These are phyloP conservation scores for Cucurbita maxima DNA, from an alignment of 306 rosid genomes.

Conservation along the genomic window DNA sequence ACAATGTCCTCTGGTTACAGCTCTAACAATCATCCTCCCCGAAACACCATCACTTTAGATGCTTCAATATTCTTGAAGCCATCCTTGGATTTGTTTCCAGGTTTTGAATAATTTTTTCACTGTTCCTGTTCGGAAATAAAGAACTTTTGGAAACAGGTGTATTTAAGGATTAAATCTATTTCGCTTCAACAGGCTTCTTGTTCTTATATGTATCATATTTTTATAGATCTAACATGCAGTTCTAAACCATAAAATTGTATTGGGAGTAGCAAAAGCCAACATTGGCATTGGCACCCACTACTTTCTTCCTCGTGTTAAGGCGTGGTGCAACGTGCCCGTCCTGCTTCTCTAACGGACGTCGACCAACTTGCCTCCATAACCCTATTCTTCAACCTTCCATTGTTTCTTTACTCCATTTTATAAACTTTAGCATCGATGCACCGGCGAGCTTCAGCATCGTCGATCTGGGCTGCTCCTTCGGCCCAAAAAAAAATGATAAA, in stretches of 20 bases:
- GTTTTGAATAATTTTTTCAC: background rate
- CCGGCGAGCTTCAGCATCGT: constrained; percentile 75
- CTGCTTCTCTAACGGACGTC: too few relatives aligned
- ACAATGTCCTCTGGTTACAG: constrained; percentile 9
- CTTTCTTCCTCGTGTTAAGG: too few relatives aligned
- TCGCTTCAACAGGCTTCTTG: background rate
- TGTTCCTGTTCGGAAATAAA: background rate
- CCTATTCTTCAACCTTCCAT: too few relatives aligned
- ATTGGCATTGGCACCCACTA: too few relatives aligned
- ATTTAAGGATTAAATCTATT: background rate
- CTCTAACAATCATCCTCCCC: constrained; percentile 12
- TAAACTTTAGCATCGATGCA: constrained; percentile 7
- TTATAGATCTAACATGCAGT: background rate
- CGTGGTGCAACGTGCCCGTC: too few relatives aligned
- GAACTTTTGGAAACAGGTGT: background rate
- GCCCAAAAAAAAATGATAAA: constrained; percentile 33
- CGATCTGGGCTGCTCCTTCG: constrained; percentile 90
- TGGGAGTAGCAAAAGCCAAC: background rate
- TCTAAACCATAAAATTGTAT: too few relatives aligned
- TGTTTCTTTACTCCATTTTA: too few relatives aligned
- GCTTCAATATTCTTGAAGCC: constrained; percentile 13
- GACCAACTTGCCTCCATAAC: too few relatives aligned
- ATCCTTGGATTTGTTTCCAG: constrained; percentile 9
- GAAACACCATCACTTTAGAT: constrained; percentile 20
- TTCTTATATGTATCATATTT: background rate